phyloP scores from a whole-genome alignment of 495 filamentous ascomycete genomes.

The Pseudotulostoma volvatum region DNA sequence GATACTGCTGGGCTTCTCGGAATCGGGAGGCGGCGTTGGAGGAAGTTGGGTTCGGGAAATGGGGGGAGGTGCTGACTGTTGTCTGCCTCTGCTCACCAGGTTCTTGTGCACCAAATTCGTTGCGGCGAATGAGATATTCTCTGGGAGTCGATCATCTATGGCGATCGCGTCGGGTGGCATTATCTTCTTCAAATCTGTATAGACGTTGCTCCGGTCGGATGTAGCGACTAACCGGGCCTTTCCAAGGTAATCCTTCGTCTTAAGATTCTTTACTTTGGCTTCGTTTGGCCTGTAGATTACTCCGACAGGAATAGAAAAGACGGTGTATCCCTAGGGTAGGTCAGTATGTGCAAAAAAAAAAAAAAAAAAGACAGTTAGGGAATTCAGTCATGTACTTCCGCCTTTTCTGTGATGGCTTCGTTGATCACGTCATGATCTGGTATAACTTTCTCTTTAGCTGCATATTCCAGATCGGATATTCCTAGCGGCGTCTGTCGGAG shows the following conservation, averaged over 20 bases:
- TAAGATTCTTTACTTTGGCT: slow-evolving; percentile 95
- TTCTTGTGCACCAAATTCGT: slow-evolving; percentile 80
- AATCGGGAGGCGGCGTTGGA: slow-evolving; percentile 87
- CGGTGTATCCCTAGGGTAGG: slow-evolving; percentile 68
- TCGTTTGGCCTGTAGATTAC: slow-evolving; percentile 90
- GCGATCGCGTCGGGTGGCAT: slow-evolving; percentile 17
- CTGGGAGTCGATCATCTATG: slow-evolving; percentile 56
- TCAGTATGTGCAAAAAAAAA: slow-evolving; percentile 4
- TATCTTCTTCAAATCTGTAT: slow-evolving; percentile 55
- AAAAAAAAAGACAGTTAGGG: not conserved
- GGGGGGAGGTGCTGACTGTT: slow-evolving; percentile 67
- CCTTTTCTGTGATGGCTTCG: slow-evolving; percentile 83
- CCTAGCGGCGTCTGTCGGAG: slow-evolving; percentile 78
- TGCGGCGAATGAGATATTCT: slow-evolving; percentile 76
- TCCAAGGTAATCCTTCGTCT: slow-evolving; percentile 91
- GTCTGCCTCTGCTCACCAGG: slow-evolving; percentile 53
- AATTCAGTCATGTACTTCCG: slow-evolving; percentile 46
- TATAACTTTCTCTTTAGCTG: slow-evolving; percentile 90
- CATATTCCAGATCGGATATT: slow-evolving; percentile 79
- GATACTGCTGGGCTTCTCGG: slow-evolving; percentile 32
- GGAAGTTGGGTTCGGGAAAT: slow-evolving; percentile 80
- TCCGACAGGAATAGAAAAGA: slow-evolving; percentile 96
- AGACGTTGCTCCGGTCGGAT: slow-evolving; percentile 60
- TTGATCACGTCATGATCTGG: slow-evolving; percentile 96
- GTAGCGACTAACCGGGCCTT: slow-evolving; percentile 88